Percentiles rank a stretch among this genome's conserved stretches.
Evolutionary conservation across 495 filamentous ascomycete species (phyloP).

Genomic region (Xylaria flabelliformis): DNA sequence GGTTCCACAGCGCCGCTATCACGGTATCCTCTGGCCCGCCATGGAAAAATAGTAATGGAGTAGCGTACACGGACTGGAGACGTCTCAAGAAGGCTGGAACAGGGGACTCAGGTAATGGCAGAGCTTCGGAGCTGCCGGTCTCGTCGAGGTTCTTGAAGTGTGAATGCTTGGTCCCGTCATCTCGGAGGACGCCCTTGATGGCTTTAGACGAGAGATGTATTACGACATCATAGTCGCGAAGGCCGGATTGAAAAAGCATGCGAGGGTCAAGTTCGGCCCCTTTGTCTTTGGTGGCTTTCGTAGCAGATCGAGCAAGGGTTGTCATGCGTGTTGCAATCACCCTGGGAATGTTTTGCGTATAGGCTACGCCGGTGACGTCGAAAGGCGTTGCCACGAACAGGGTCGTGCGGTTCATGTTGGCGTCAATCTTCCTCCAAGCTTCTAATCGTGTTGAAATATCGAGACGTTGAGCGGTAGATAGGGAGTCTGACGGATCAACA

Average conservation of each 20-base stretch:
- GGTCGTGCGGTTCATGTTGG: slow-evolving; percentile 80
- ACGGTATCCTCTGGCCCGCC: slow-evolving; percentile 60
- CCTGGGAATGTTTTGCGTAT: slow-evolving; percentile 74
- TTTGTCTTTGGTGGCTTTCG: slow-evolving; percentile 63
- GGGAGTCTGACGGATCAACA: slow-evolving; percentile 68
- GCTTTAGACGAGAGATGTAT: slow-evolving; percentile 68
- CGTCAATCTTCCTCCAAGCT: slow-evolving; percentile 84
- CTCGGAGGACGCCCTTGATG: slow-evolving; percentile 42
- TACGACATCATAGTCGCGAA: slow-evolving; percentile 84
- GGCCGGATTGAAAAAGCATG: slow-evolving; percentile 70
- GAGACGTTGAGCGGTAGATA: slow-evolving; percentile 61
- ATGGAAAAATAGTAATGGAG: slow-evolving; percentile 76
- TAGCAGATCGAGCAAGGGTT: slow-evolving; percentile 74
- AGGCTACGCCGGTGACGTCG: slow-evolving; percentile 77
- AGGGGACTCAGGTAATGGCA: slow-evolving; percentile 57
- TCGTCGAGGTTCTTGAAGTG: slow-evolving; percentile 77
- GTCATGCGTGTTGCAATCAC: slow-evolving; percentile 87
- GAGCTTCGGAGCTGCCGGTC: slow-evolving; percentile 40
- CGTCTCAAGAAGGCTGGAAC: slow-evolving; percentile 61
- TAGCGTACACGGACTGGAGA: slow-evolving; percentile 64
- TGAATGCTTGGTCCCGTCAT: slow-evolving; percentile 37
- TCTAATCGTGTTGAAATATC: slow-evolving; percentile 73
- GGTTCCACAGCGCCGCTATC: slow-evolving; percentile 86
- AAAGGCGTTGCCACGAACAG: slow-evolving; percentile 84
- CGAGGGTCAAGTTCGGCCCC: slow-evolving; percentile 61